Base-by-base conservation (phyloP, 352 stramenopile genomes). In the Thraustotheca clavata region DNA sequence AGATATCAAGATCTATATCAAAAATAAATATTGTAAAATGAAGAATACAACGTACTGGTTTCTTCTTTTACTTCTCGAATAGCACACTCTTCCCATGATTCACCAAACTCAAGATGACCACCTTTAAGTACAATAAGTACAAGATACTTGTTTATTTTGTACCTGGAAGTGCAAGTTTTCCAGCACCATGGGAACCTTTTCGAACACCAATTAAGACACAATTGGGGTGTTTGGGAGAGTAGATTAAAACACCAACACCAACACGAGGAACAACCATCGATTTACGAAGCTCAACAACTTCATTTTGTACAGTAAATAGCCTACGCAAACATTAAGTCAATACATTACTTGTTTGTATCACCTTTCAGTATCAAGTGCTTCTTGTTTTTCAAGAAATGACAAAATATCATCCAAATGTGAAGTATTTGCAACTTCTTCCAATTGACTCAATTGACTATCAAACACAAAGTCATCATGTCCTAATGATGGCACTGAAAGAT, bases 361-460 rank as follows among this genome's bases (percentile, higher is more conserved):
- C 80, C 83, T 75, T 40, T 81, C 75, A 31, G 55, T 77, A 41
- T 91, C 81, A 3, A 78, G 73, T 22, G 73, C 73, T 67, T 91
- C 84, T 34, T 93, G 82, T 52, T 83, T 82, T 55, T 93, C 84
- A 2, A 93, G 67, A 57, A 90, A 93, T 55, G 69, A 89, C 65
- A 93, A 88, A 67, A 93, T 91, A 48, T 88, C 82, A 69, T 91
- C 83, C 54, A 93, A 68, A 40, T 93, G 88, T 39, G 82, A 89
- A 40, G 83, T 91, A 32, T 76, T 88, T 71, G 78, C 90, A 40
- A 91, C 72, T 68, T 91, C 80, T 57, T 84, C 90, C 79, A 79
- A 87, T 50, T 93, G 80, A 49, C 84, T 93, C 18, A 74, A 61
- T 39, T 89, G 80, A 52, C 77, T 89, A 38, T 83, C 79, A 26